Conservation (phyloP, 805 yeast genomes). For the Zygoascus biomembranicola region DNA sequence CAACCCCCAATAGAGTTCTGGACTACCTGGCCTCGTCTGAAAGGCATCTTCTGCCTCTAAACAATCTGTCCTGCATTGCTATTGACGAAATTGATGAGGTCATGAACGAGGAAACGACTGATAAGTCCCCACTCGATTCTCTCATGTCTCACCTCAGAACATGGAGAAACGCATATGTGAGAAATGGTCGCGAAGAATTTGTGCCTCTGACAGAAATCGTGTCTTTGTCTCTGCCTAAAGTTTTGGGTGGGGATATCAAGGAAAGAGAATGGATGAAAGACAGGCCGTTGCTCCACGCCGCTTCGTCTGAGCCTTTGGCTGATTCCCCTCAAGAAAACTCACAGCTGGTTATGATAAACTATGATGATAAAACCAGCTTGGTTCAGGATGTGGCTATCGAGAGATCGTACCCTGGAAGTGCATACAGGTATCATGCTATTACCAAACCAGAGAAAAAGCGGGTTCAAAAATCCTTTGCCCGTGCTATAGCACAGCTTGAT, state of each 20-base stretch:
- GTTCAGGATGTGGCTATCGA: not conserved
- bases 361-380: not conserved
- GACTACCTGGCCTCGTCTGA: conserved; percentile 36
- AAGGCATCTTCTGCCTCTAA: conserved; percentile 11
- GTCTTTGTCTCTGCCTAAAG: not conserved
- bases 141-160: not conserved
- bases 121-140: not conserved
- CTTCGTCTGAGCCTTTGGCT: not conserved
- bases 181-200: not conserved
- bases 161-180: conserved; percentile 1
- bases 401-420: not conserved
- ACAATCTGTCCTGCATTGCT: conserved; percentile 16
- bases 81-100: conserved; percentile 23
- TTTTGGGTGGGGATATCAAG: conserved; percentile 1
- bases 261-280: conserved; percentile 2
- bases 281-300: not conserved
- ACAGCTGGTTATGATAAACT: not conserved
- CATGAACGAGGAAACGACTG: conserved; percentile 2
- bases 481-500: not conserved
- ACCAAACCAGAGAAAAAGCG: not conserved
- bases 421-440: not conserved
- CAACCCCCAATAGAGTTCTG: conserved; percentile 45
- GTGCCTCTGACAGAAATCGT: not conserved
- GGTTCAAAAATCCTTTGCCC: not conserved
- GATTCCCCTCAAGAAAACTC: not conserved